Evolutionary conservation across 257 asterid species (phyloP).

Genomic region (Przewalskia tangutica): DNA sequence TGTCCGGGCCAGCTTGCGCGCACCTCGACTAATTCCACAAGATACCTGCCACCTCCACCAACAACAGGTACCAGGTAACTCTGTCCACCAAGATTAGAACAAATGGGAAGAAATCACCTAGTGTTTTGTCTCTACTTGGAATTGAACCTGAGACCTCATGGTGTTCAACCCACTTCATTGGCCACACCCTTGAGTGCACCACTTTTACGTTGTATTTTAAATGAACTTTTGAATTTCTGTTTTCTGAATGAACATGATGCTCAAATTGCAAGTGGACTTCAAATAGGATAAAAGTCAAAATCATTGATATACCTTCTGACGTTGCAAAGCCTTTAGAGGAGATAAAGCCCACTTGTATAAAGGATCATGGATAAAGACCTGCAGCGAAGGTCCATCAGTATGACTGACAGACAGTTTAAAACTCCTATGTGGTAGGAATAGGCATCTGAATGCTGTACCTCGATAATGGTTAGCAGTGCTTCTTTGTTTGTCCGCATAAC

Average conservation of each 20-base stretch:
- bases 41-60: too few species aligned
- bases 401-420: neutral
- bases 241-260: neutral
- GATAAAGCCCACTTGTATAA: constrained; percentile 96
- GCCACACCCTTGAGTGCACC: neutral
- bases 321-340: constrained; percentile 94
- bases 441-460: constrained; percentile 35
- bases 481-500: constrained; percentile 95
- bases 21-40: too few species aligned
- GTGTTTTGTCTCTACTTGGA: too few species aligned
- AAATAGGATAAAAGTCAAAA: neutral
- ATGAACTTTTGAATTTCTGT: neutral
- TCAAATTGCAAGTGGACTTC: neutral
- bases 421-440: neutral
- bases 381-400: constrained; percentile 15
- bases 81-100: too few species aligned
- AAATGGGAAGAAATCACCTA: too few species aligned
- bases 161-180: too few species aligned
- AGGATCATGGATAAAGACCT: constrained; percentile 99
- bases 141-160: too few species aligned
- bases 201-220: neutral
- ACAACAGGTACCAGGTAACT: too few species aligned
- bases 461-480: constrained; percentile 89
- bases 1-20: too few species aligned
- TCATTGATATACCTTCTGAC: constrained; percentile 61